Base-by-base conservation (phyloP, 805 yeast species). In the Ogataea parapolymorpha region DNA sequence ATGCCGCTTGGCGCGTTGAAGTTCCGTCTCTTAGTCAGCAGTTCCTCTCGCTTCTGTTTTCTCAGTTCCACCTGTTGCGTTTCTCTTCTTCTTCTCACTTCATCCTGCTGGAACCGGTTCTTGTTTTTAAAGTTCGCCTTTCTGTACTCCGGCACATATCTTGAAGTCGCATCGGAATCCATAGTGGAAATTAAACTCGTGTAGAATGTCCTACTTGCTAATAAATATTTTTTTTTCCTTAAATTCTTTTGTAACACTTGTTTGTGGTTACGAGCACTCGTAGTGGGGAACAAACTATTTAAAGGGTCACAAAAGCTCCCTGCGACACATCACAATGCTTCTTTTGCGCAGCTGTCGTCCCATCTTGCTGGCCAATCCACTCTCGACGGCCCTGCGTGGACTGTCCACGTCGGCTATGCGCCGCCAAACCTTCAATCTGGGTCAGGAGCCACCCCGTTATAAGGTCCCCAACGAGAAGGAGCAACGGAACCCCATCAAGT, bases 131-230 rank as follows among this genome's bases (percentile, higher is more conserved):
- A 93, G 61, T 84, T 87, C 30, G 97, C 89, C 67, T 96, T 87
- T 68, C 99, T 89, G 67, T 91, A 91, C 67, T 93, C 98, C 34
- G 99, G 99, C 46, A 93, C 86, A 66, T 87, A 91, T 68, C 90
- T 84, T 55, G 74, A 74, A 30, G 91, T 77, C 29, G 89, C 70
- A 51, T 83, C 89, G 40, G 55, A 48, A 57, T 84, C 90, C 95
- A 85, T 86, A 24, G 23, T 35, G 35, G 29, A 11, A 12, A n/a
- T 12, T 25, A 12, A 11, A n/a, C 14, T 25, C 18, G 32, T 32
- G 12, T 30, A 16, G 22, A 24, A 26, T 22, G 32, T 35, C 39
- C 40, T 29, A 13, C 23, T 31, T 30, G 35, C 33, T 33, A 30
- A 26, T 23, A 22, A 32, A 37, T 41, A 25, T 28, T 35, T 30